These are phyloP conservation scores for Solanum virginianum DNA, from an alignment of 257 asterid genomes.

Conservation along the genomic window DNA sequence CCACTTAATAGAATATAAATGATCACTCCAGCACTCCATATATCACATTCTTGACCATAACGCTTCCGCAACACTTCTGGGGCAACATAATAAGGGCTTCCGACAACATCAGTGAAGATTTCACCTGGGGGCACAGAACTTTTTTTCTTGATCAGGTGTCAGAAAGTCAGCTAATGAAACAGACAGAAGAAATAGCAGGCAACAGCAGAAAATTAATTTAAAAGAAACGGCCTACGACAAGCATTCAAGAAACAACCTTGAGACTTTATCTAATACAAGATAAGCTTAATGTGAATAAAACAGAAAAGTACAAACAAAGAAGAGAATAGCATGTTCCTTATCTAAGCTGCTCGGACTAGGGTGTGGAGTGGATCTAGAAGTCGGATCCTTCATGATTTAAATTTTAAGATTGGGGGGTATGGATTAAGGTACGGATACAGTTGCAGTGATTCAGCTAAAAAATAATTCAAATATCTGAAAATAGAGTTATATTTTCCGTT, in stretches of 20 bases:
- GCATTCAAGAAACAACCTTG: neutral
- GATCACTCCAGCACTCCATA: slow-evolving; percentile 72
- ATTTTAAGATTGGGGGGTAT: neutral
- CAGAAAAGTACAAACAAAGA: neutral
- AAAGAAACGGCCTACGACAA: neutral
- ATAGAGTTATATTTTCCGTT: too few relatives aligned
- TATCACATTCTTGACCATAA: slow-evolving; percentile 55
- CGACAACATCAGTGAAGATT: slow-evolving; percentile 42
- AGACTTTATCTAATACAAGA: neutral
- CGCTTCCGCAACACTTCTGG: slow-evolving; percentile 50
- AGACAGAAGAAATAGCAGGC: neutral
- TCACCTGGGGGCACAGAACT: slow-evolving; percentile 27
- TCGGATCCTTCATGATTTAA: neutral
- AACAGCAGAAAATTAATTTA: neutral
- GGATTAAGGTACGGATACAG: neutral
- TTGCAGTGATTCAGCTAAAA: neutral
- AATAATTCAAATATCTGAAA: too few relatives aligned
- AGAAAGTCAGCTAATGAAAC: neutral
- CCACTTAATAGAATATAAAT: slow-evolving; percentile 53
- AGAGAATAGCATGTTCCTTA: neutral
- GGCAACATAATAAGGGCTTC: slow-evolving; percentile 66
- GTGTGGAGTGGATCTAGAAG: neutral
- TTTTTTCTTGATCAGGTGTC: slow-evolving; percentile 3
- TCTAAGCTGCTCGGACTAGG: neutral
- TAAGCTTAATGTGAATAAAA: neutral